Percentiles rank a stretch among this genome's conserved stretches.
Evolutionary conservation across 2,329 filamentous ascomycete genomes (phyloP).

Genomic region (Ceratocystis cubensis): DNA sequence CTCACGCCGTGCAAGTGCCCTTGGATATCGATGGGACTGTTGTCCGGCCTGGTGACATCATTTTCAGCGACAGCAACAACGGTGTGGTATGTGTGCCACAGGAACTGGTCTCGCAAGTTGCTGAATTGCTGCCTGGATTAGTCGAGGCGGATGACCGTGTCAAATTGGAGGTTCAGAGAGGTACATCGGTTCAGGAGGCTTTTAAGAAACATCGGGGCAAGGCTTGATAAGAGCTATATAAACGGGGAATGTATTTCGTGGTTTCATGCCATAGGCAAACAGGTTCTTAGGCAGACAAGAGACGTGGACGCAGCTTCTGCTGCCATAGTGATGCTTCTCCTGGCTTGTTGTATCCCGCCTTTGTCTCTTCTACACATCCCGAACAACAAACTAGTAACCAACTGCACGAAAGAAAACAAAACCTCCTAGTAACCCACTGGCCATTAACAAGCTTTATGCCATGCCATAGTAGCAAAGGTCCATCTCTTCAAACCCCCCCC

Average conservation of each 20-base stretch:
- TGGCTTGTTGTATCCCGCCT: neutral
- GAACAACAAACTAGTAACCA: too few relatives aligned
- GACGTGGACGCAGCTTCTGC: neutral
- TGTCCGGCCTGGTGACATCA: constrained; percentile 47
- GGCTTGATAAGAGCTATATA: constrained; percentile 22
- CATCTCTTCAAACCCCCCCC: neutral
- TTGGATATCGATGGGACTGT: constrained; percentile 34
- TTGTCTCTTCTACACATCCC: too few relatives aligned
- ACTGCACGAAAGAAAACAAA: too few relatives aligned
- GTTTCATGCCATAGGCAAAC: neutral
- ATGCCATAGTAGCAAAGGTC: neutral
- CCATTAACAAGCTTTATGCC: too few relatives aligned
- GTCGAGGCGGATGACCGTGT: constrained; percentile 45
- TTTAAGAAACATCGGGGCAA: constrained; percentile 45
- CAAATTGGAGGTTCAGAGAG: constrained; percentile 51
- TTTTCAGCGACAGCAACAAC: constrained; percentile 57
- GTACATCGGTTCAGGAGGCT: constrained; percentile 51
- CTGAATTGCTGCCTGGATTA: constrained; percentile 45
- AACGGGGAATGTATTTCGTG: neutral
- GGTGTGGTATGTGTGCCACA: constrained; percentile 57
- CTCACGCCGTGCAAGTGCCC: constrained; percentile 40
- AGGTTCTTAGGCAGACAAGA: neutral
- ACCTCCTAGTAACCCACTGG: too few relatives aligned
- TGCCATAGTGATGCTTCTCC: neutral
- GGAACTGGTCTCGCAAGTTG: constrained; percentile 44